Percentiles rank a stretch among this genome's conserved stretches.
Evolutionary conservation across 495 filamentous ascomycete genomes (phyloP).

Genomic region (Aspergillus heteromorphus): DNA sequence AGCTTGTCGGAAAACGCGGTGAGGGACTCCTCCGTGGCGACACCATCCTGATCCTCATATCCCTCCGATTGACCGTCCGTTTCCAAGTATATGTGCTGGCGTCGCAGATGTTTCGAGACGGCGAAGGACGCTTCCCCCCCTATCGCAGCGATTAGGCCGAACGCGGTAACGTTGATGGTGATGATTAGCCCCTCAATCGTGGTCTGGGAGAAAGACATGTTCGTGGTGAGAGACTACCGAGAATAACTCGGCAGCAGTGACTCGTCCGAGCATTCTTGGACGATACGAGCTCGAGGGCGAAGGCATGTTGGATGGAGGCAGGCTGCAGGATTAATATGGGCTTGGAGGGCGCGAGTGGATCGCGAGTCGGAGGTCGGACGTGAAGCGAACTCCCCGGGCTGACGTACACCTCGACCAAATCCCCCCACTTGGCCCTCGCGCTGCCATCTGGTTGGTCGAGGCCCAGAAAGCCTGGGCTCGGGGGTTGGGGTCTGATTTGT

Average conservation of each 20-base stretch:
- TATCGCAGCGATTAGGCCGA: background rate
- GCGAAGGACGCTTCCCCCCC: background rate
- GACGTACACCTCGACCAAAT: background rate
- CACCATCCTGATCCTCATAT: background rate
- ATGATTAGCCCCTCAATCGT: background rate
- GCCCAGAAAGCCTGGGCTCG: too few relatives aligned
- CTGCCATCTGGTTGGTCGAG: background rate
- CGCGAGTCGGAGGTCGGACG: background rate
- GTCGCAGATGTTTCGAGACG: background rate
- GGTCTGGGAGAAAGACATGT: background rate
- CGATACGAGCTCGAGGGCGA: background rate
- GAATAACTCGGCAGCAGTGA: background rate
- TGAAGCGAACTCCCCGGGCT: background rate
- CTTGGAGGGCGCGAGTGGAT: background rate
- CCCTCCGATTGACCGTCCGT: background rate
- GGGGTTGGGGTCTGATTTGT: background rate
- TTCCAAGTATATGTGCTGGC: background rate
- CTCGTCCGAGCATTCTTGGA: background rate
- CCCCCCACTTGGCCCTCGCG: background rate
- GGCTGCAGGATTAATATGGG: background rate
- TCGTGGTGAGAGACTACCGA: background rate
- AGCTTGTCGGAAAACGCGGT: background rate
- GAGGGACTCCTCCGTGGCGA: background rate
- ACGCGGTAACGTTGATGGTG: background rate
- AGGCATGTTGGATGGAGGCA: background rate